Base-by-base conservation (phyloP, 2,329 filamentous ascomycete species). In the Phyllosticta citribraziliensis region DNA sequence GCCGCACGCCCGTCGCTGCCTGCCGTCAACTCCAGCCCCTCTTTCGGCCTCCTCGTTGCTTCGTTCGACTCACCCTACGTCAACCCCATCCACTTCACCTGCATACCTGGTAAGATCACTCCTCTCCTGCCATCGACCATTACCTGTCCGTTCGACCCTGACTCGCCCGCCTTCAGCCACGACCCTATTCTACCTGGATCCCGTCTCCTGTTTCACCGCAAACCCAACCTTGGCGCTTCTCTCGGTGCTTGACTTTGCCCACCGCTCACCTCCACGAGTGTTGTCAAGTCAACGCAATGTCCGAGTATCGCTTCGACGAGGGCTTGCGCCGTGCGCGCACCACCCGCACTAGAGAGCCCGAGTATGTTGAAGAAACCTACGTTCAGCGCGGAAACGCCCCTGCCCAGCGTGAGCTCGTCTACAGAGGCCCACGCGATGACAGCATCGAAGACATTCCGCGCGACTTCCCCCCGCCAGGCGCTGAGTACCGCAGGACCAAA, bases 371-470 rank as follows among this genome's bases (percentile, higher is more conserved):
- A 70, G 77, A 73, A 66, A 77, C 71, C 47, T 80, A 79, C 72
- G 76, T 80, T 65, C 77, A 76, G 67, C 74, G 75, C 58, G 74
- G 74, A 64, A 69, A 67, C 33, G 76, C 74, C 59, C 70, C 73
- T 14, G 71, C 73, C 50, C 74, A 75, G 35, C 74, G 76, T 59
- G 79, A 80, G 64, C 74, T 81, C 58, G 78, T 79, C 69, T 79
- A 77, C 69, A 78, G 79, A 62, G 74, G 78, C 56, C 65, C 65
- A n/a, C 86, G 88, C 65, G 87, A 92, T 71, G 87, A 91, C 69
- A 91, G 87, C 73, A 86, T 95, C 70, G 92, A 96, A 75, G 89
- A 95, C 75, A 85, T 95, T 63, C 84, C 85, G 65, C 86, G 91
- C 66, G 89, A 95, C 67, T 96, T 95, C 69, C 89, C 89, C 33